Conservation (phyloP, 192 early-diverging fungal genomes). For the Entomortierella lignicola region DNA sequence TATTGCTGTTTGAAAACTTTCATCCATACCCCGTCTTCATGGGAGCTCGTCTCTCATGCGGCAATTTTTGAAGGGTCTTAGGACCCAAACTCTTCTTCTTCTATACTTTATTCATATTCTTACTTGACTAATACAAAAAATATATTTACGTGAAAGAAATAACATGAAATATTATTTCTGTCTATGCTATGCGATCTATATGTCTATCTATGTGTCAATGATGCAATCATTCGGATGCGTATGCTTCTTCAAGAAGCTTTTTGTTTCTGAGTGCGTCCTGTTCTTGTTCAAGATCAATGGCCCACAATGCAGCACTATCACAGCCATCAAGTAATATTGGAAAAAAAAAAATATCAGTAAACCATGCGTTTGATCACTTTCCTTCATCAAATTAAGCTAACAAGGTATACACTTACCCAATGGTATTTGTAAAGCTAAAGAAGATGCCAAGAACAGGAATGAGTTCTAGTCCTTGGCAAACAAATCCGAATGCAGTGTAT, state of each 20-base stretch:
- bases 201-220: not conserved
- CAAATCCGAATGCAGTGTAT: conserved; percentile 26
- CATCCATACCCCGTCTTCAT: conserved; percentile 50
- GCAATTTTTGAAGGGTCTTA: conserved; percentile 51
- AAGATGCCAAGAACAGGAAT: conserved; percentile 28
- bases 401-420: conserved; percentile 10
- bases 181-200: not conserved
- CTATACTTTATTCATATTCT: not conserved
- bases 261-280: conserved; percentile 27
- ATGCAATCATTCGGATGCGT: not conserved
- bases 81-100: conserved; percentile 14
- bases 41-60: conserved; percentile 19
- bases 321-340: not conserved
- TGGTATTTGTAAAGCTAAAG: conserved; percentile 40
- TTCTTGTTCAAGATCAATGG: conserved; percentile 19
- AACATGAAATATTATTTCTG: conserved; percentile 1
- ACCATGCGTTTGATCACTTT: not conserved
- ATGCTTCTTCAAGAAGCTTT: conserved; percentile 14
- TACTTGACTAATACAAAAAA: not conserved
- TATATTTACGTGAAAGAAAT: not conserved
- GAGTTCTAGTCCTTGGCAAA: conserved; percentile 26
- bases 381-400: not conserved
- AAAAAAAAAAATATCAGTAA: too few species aligned
- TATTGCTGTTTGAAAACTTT: conserved; percentile 56
- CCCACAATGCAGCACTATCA: conserved; percentile 31